These are phyloP conservation scores for Ganoderma boninense DNA, from an alignment of 1,284 basidiomycete genomes.

Conservation along the genomic window DNA sequence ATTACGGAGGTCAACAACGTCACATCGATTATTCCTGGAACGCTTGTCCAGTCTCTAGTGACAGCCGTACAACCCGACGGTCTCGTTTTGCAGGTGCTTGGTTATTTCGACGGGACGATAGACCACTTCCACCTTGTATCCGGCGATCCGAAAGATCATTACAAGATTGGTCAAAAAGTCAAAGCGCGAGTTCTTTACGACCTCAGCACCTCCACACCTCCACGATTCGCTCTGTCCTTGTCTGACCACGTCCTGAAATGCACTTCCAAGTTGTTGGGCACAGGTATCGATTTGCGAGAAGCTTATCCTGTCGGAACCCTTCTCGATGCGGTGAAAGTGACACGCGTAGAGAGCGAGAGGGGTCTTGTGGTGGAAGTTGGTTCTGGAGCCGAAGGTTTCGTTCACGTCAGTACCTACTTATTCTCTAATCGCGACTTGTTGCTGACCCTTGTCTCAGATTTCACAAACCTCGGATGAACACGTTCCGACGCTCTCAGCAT, in stretches of 20 bases:
- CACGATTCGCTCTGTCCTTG: slow-evolving; percentile 84
- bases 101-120: slow-evolving; percentile 93
- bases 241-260: slow-evolving; percentile 78
- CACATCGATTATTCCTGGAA: slow-evolving; percentile 87
- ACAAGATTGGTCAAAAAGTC: slow-evolving; percentile 88
- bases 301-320: slow-evolving; percentile 79
- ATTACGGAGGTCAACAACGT: slow-evolving; percentile 82
- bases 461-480: slow-evolving; percentile 95
- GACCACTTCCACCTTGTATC: slow-evolving; percentile 83
- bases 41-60: slow-evolving; percentile 86
- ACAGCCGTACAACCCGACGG: slow-evolving; percentile 85
- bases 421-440: not conserved
- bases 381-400: slow-evolving; percentile 78
- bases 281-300: slow-evolving; percentile 47
- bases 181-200: slow-evolving; percentile 91
- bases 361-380: slow-evolving; percentile 79
- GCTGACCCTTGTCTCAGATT: slow-evolving; percentile 62
- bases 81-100: slow-evolving; percentile 90
- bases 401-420: slow-evolving; percentile 72
- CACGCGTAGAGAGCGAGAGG: slow-evolving; percentile 81
- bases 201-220: slow-evolving; percentile 72
- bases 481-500: slow-evolving; percentile 74
- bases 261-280: slow-evolving; percentile 45
- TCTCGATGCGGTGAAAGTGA: slow-evolving; percentile 77
- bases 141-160: slow-evolving; percentile 57